Percentiles rank a stretch among this genome's conserved stretches.
phyloP scores from a whole-genome alignment of 2,329 filamentous ascomycete species.

The Knoxdaviesia capensis region DNA sequence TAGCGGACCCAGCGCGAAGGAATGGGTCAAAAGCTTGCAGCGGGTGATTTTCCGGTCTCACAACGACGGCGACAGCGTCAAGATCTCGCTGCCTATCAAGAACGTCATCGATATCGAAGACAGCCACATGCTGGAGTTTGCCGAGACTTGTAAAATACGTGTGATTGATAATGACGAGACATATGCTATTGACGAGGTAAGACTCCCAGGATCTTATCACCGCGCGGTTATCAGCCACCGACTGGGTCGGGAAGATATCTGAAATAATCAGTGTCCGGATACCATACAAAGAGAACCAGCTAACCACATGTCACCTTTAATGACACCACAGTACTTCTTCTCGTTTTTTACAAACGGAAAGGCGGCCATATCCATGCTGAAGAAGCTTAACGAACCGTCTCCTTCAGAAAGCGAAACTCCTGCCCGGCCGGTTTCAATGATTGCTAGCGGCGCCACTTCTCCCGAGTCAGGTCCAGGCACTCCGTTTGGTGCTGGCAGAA shows the following conservation, averaged over 20 bases:
- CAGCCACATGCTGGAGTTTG: constrained; percentile 74
- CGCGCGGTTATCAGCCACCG: too few relatives aligned
- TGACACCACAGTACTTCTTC: constrained; percentile 64
- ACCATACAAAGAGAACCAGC: too few relatives aligned
- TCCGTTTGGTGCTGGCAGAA: too few relatives aligned
- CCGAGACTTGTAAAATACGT: constrained; percentile 81
- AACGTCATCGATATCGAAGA: constrained; percentile 89
- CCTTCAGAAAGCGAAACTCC: neutral
- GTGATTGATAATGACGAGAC: constrained; percentile 89
- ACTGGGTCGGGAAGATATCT: too few relatives aligned
- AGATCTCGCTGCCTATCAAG: constrained; percentile 74
- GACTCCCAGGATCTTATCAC: constrained; percentile 4
- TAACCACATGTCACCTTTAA: neutral
- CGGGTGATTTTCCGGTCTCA: constrained; percentile 90
- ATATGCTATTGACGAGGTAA: constrained; percentile 81
- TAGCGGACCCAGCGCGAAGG: constrained; percentile 68
- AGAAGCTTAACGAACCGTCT: constrained; percentile 40
- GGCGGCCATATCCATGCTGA: constrained; percentile 64
- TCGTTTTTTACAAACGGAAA: constrained; percentile 79
- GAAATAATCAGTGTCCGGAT: too few relatives aligned
- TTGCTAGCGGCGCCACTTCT: too few relatives aligned
- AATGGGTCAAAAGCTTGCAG: constrained; percentile 90
- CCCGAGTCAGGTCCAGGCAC: too few relatives aligned
- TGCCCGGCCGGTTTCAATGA: neutral
- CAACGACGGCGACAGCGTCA: constrained; percentile 93